Evolutionary conservation across 2,329 filamentous ascomycete species (phyloP).

Genomic region (Fusarium abutilonis): DNA sequence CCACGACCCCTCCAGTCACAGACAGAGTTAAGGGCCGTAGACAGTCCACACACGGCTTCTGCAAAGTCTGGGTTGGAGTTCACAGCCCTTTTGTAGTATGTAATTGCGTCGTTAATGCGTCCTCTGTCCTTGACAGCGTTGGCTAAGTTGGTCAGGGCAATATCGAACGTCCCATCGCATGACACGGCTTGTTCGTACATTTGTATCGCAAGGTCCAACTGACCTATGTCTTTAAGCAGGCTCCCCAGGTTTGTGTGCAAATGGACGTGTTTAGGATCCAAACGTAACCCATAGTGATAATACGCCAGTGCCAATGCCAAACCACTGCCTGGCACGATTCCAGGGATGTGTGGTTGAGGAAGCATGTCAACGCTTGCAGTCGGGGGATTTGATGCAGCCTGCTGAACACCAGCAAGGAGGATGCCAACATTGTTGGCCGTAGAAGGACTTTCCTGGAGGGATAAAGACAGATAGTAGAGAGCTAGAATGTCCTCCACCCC

Average conservation of each 20-base stretch:
- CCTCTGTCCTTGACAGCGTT: slow-evolving; percentile 98
- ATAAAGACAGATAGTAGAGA: slow-evolving; percentile 93
- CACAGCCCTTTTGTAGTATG: slow-evolving; percentile 90
- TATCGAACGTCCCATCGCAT: slow-evolving; percentile 95
- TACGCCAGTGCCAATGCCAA: slow-evolving; percentile 89
- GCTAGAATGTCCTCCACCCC: slow-evolving; percentile 92
- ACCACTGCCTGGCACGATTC: slow-evolving; percentile 85
- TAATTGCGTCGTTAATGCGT: slow-evolving; percentile 88
- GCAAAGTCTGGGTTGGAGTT: slow-evolving; percentile 94
- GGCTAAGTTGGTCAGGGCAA: slow-evolving; percentile 93
- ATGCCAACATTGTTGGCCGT: slow-evolving; percentile 99
- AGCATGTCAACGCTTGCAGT: slow-evolving; percentile 18
- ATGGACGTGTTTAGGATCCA: slow-evolving; percentile 92
- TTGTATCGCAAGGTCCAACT: slow-evolving; percentile 87
- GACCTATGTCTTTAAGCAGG: slow-evolving; percentile 93
- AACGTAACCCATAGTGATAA: slow-evolving; percentile 90
- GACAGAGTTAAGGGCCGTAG: slow-evolving; percentile 94
- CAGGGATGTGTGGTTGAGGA: slow-evolving; percentile 68
- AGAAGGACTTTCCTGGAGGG: slow-evolving; percentile 93
- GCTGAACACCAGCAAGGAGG: slow-evolving; percentile 92
- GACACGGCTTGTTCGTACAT: slow-evolving; percentile 97
- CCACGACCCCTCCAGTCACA: slow-evolving; percentile 94
- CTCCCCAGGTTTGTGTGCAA: slow-evolving; percentile 97
- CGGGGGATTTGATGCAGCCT: slow-evolving; percentile 55
- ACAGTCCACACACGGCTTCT: slow-evolving; percentile 94